Percentiles rank a stretch among this genome's conserved stretches.
Evolutionary conservation across 2,329 filamentous ascomycete species (phyloP).

Genomic region (Lizonia empirigonia): DNA sequence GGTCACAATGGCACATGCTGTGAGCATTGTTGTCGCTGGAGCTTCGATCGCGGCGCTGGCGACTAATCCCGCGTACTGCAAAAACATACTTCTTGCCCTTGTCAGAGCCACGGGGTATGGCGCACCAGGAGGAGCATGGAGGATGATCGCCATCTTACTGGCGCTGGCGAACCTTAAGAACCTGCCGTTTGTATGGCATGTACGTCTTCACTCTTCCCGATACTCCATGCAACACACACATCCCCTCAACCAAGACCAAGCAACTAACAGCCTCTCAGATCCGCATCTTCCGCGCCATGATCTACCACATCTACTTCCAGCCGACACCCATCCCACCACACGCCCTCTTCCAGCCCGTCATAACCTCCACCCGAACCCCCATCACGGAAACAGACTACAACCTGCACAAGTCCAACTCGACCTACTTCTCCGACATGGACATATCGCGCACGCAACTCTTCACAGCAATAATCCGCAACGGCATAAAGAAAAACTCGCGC

Average conservation of each 20-base stretch:
- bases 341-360: conserved; percentile 74
- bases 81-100: conserved; percentile 4
- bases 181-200: conserved; percentile 76
- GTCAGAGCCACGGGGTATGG: conserved; percentile 30
- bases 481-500: conserved; percentile 45
- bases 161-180: conserved; percentile 70
- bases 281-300: conserved; percentile 53
- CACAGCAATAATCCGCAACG: conserved; percentile 57
- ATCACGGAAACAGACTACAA: conserved; percentile 86
- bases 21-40: conserved; percentile 28
- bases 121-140: conserved; percentile 44
- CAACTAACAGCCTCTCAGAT: conserved; percentile 36
- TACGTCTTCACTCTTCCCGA: conserved; percentile 51
- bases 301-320: conserved; percentile 56
- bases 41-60: conserved; percentile 18
- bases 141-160: conserved; percentile 41
- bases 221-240: too few relatives aligned
- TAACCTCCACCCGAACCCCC: conserved; percentile 69
- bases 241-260: background rate
- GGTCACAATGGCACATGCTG: conserved; percentile 26
- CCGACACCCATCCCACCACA: conserved; percentile 56
- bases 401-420: conserved; percentile 80
- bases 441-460: conserved; percentile 81
- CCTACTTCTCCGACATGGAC: conserved; percentile 87
- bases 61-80: conserved; percentile 7